Evolutionary conservation across 257 asterid species (phyloP).

Genomic region (Datura wrightii): DNA sequence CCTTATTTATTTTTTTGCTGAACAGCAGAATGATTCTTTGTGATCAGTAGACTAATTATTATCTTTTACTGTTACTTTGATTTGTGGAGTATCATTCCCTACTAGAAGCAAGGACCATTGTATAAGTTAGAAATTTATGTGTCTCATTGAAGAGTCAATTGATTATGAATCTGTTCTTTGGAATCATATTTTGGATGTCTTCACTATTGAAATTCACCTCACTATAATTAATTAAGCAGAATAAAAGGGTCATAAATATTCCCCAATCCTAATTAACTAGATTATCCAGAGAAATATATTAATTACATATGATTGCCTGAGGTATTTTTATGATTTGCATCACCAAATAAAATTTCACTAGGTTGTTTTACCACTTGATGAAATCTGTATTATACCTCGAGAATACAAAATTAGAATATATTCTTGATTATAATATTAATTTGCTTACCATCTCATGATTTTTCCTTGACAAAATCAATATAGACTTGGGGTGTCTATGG

Average conservation of each 20-base stretch:
- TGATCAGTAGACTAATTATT: no score
- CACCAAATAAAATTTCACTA: conserved; percentile 19
- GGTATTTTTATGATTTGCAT: not conserved
- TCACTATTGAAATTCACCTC: not conserved
- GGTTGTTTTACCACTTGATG: not conserved
- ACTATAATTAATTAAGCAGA: not conserved
- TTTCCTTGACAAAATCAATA: no score
- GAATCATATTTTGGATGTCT: conserved; percentile 25
- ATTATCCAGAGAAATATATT: conserved; percentile 3
- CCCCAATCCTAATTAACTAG: conserved; percentile 6
- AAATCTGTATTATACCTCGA: not conserved
- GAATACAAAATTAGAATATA: not conserved
- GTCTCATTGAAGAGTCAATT: conserved; percentile 23
- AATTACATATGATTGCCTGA: not conserved
- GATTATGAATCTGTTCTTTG: conserved; percentile 7
- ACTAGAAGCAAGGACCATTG: conserved; percentile 1
- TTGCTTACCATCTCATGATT: not conserved
- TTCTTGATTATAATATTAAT: not conserved
- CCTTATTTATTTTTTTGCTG: no score
- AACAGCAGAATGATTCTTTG: no score
- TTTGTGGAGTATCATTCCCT: not conserved
- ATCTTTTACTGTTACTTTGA: no score
- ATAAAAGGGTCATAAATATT: conserved; percentile 15
- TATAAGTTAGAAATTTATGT: not conserved
- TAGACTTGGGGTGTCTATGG: no score